Evolutionary conservation across 139 green algal species (phyloP).

Genomic region (Micractinium conductrix): DNA sequence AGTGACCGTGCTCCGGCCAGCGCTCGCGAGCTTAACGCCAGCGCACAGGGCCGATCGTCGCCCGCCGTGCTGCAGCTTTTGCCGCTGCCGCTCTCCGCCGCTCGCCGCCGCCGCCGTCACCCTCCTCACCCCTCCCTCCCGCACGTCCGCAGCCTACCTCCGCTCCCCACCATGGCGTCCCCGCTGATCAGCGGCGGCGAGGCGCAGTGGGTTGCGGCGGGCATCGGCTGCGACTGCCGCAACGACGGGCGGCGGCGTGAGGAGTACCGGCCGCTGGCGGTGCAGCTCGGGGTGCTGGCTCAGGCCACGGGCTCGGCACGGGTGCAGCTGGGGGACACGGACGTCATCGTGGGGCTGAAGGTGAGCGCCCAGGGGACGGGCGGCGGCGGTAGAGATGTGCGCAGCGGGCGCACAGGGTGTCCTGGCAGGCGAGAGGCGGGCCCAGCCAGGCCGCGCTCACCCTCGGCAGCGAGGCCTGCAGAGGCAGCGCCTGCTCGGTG

Average conservation of each 20-base stretch:
- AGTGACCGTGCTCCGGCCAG: too few relatives aligned
- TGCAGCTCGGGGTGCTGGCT: conserved; percentile 75
- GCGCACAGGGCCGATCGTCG: neutral
- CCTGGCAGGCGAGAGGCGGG: too few relatives aligned
- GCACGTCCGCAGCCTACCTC: neutral
- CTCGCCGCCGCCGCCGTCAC: too few relatives aligned
- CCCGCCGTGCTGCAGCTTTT: too few relatives aligned
- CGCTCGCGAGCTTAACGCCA: too few relatives aligned
- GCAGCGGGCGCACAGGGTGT: too few relatives aligned
- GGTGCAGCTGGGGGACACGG: conserved; percentile 74
- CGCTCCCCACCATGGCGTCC: neutral
- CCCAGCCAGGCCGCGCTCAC: too few relatives aligned
- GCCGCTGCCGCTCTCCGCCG: neutral
- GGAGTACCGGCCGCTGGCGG: conserved; percentile 54
- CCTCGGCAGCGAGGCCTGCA: too few relatives aligned
- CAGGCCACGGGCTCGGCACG: conserved; percentile 84
- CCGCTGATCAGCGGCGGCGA: conserved; percentile 17
- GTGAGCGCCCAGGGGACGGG: too few relatives aligned
- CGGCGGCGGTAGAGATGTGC: too few relatives aligned
- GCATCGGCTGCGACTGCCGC: conserved; percentile 45
- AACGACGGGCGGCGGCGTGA: conserved; percentile 67
- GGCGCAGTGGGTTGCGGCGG: conserved; percentile 38
- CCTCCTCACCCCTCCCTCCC: too few relatives aligned
- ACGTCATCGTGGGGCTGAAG: conserved; percentile 88
- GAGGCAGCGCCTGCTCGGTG: too few relatives aligned